phyloP scores from a whole-genome alignment of 2,329 filamentous ascomycete genomes.

The Plectosphaerella sp. region DNA sequence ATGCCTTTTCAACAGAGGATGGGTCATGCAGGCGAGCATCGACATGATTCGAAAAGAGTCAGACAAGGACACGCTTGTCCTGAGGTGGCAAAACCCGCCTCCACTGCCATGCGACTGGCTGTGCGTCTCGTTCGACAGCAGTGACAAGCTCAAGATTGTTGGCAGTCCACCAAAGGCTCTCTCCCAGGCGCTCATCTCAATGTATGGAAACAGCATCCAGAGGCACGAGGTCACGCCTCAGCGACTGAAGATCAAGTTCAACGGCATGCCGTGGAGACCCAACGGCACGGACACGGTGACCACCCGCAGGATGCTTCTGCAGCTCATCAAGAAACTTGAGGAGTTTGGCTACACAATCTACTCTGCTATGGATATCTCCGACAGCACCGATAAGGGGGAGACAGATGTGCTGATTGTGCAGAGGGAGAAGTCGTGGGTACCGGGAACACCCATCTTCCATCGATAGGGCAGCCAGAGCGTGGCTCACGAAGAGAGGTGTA shows the following conservation, averaged over 20 bases:
- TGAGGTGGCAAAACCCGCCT: slow-evolving; percentile 25
- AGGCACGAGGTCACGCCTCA: slow-evolving; percentile 8
- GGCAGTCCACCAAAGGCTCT: slow-evolving; percentile 18
- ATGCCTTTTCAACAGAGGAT: slow-evolving; percentile 26
- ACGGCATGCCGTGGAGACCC: slow-evolving; percentile 25
- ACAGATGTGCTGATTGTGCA: slow-evolving; percentile 11
- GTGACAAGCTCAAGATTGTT: slow-evolving; percentile 25
- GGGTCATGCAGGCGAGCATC: slow-evolving; percentile 29
- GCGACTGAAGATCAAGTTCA: slow-evolving; percentile 24
- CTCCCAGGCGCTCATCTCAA: slow-evolving; percentile 9
- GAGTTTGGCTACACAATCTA: slow-evolving; percentile 31
- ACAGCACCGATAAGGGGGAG: slow-evolving; percentile 3
- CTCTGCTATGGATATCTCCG: slow-evolving; percentile 27
- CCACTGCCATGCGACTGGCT: slow-evolving; percentile 31
- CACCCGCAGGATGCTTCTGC: slow-evolving; percentile 26
- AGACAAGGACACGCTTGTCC: slow-evolving; percentile 31
- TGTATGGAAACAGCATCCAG: slow-evolving; percentile 10
- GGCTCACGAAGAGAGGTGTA: too few relatives aligned
- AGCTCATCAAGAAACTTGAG: slow-evolving; percentile 27
- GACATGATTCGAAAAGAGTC: slow-evolving; percentile 25
- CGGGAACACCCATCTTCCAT: slow-evolving; percentile 3
- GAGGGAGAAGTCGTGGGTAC: slow-evolving; percentile 7
- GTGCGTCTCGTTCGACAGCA: slow-evolving; percentile 25
- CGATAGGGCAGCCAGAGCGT: not conserved
- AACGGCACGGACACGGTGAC: slow-evolving; percentile 26